phyloP scores from a whole-genome alignment of 202 grass and related monocot genomes.

The Elaeis oleifera region DNA sequence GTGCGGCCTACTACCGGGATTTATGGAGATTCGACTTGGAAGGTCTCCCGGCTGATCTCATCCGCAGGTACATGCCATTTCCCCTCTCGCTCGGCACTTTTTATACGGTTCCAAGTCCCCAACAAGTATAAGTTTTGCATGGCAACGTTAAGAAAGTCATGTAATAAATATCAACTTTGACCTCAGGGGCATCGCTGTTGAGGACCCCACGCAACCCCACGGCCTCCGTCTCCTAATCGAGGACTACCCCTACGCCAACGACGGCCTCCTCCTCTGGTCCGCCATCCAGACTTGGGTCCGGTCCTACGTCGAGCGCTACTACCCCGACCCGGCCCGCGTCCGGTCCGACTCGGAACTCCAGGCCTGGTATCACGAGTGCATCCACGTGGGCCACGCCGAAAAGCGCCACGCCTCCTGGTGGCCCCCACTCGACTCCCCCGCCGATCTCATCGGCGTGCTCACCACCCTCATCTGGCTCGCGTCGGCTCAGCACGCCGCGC shows the following conservation, averaged over 20 bases:
- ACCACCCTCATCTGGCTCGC: conserved; percentile 87
- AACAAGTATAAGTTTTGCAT: too few relatives aligned
- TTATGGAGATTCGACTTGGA: conserved; percentile 84
- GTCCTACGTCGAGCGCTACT: conserved; percentile 86
- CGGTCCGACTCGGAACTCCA: conserved; percentile 74
- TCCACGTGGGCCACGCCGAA: conserved; percentile 83
- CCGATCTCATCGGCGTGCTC: conserved; percentile 55
- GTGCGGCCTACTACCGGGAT: conserved; percentile 55
- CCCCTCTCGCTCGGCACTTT: too few relatives aligned
- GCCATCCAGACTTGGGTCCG: conserved; percentile 61
- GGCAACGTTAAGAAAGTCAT: not conserved
- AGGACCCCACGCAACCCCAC: conserved; percentile 58
- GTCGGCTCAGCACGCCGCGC: conserved; percentile 90
- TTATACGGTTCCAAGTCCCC: too few relatives aligned
- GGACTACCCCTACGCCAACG: conserved; percentile 93
- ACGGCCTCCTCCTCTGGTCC: conserved; percentile 92
- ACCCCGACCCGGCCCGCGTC: conserved; percentile 53
- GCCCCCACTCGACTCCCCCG: conserved; percentile 55
- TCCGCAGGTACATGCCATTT: conserved; percentile 47
- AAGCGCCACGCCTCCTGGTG: conserved; percentile 60
- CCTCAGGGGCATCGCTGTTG: conserved; percentile 72
- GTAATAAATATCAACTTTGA: conserved; percentile 1
- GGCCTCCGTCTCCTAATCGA: conserved; percentile 73
- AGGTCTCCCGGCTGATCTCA: conserved; percentile 73
- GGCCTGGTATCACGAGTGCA: conserved; percentile 68